phyloP scores from a whole-genome alignment of 352 stramenopile species.

The Globisporangium okanoganense region DNA sequence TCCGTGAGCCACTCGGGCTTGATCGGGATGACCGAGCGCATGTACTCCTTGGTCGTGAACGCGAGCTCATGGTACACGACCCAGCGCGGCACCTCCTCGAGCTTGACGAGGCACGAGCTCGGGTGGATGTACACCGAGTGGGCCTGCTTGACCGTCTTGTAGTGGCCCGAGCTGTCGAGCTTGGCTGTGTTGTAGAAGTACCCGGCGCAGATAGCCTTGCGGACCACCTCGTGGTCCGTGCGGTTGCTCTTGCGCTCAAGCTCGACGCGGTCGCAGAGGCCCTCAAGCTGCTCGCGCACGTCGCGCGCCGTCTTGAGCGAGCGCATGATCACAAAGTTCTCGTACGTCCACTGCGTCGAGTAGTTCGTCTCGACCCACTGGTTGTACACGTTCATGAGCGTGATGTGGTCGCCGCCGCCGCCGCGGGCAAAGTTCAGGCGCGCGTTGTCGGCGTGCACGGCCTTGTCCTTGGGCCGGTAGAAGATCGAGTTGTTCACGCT shows the following conservation, averaged over 20 bases:
- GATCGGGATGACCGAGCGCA: conserved; percentile 96
- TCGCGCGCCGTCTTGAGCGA: conserved; percentile 98
- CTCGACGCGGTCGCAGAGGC: conserved; percentile 98
- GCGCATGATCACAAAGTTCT: conserved; percentile 96
- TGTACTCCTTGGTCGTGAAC: conserved; percentile 99
- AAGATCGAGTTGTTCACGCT: conserved; percentile 98
- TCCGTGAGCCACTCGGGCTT: conserved; percentile 98
- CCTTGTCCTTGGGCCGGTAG: conserved; percentile 98
- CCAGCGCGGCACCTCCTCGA: conserved; percentile 91
- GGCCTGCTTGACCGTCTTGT: conserved; percentile 98
- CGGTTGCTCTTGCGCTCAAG: conserved; percentile 88
- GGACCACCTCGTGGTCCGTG: conserved; percentile 91
- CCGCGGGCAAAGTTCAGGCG: conserved; percentile 97
- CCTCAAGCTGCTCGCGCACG: conserved; percentile 98
- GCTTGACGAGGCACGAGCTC: conserved; percentile 93
- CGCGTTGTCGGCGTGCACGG: conserved; percentile 98
- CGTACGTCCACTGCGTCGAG: conserved; percentile 95
- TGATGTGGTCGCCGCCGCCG: conserved; percentile 97
- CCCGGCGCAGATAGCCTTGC: conserved; percentile 96
- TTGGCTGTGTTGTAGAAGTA: conserved; percentile 99
- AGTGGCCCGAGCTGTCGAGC: conserved; percentile 94
- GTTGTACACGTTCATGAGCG: conserved; percentile 96
- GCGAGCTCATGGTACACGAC: conserved; percentile 99
- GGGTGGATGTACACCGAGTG: conserved; percentile 99
- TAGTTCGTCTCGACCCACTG: conserved; percentile 98